phyloP scores from a whole-genome alignment of 192 early-diverging fungal species.

The Coemansia sp. region DNA sequence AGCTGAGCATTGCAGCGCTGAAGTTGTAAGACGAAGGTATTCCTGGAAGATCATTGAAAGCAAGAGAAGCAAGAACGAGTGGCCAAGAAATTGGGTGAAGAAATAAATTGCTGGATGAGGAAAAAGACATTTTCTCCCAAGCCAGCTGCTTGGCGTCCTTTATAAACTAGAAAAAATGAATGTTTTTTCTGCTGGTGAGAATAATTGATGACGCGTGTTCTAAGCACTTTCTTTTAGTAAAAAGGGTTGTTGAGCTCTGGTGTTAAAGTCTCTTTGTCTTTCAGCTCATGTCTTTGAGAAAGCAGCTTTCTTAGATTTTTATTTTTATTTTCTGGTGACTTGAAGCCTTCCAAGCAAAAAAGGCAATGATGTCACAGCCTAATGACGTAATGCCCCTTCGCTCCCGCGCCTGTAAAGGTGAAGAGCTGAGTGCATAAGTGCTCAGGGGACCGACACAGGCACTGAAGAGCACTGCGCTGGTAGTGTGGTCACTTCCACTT shows the following conservation, averaged over 20 bases:
- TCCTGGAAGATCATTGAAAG: slow-evolving; percentile 1
- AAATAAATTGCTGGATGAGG: not conserved
- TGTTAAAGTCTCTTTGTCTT: not conserved
- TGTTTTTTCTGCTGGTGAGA: not conserved
- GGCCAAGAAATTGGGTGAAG: not conserved
- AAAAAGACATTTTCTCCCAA: not conserved
- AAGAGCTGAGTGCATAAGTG: too few relatives aligned
- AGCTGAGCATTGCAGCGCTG: not conserved
- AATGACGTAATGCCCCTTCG: too few relatives aligned
- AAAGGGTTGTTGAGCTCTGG: not conserved
- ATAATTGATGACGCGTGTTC: too few relatives aligned
- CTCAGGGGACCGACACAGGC: too few relatives aligned
- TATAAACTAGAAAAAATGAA: not conserved
- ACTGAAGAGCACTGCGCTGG: too few relatives aligned
- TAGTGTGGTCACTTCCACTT: too few relatives aligned
- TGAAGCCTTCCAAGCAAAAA: too few relatives aligned
- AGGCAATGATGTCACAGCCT: too few relatives aligned
- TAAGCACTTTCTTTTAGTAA: not conserved
- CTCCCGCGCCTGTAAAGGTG: too few relatives aligned
- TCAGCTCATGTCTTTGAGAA: not conserved
- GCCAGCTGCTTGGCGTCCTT: not conserved
- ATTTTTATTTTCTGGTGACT: too few relatives aligned
- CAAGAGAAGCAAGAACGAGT: not conserved
- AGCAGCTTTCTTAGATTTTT: not conserved
- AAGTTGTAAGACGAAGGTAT: not conserved